These are phyloP conservation scores for Aphanomyces astaci DNA, from an alignment of 352 stramenopile species.

Conservation along the genomic window DNA sequence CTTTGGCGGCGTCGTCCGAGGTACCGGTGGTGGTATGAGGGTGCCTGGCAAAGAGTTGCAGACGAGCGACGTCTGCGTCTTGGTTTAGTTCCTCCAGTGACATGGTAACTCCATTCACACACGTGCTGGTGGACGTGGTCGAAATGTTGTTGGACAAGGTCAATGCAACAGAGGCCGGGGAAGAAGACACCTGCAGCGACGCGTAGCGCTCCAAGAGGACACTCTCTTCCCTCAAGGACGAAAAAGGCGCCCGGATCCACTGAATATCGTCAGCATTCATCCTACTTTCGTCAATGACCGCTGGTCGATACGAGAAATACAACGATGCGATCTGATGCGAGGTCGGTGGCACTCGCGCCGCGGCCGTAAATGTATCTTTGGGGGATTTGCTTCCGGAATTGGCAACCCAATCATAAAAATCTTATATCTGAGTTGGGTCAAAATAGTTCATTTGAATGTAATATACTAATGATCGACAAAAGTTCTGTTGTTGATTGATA, in stretches of 20 bases:
- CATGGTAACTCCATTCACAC: slow-evolving; percentile 20
- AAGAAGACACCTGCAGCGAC: not conserved
- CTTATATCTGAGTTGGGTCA: not conserved
- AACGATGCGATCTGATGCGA: not conserved
- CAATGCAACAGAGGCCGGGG: not conserved
- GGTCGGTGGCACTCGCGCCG: not conserved
- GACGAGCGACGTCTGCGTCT: slow-evolving; percentile 18
- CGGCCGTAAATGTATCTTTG: not conserved
- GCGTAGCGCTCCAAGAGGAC: slow-evolving; percentile 5
- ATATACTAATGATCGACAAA: no score
- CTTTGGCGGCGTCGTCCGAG: not conserved
- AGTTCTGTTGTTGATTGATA: no score
- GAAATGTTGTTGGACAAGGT: not conserved
- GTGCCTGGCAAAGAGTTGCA: slow-evolving; percentile 22
- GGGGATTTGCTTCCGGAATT: not conserved
- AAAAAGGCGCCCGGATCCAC: slow-evolving; percentile 14
- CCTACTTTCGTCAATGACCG: not conserved
- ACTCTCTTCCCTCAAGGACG: slow-evolving; percentile 4
- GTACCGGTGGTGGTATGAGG: not conserved
- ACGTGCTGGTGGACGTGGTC: not conserved
- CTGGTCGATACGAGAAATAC: not conserved
- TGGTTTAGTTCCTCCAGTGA: slow-evolving; percentile 18
- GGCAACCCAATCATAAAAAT: not conserved
- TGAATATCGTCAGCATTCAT: slow-evolving; percentile 16
- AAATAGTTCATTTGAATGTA: no score